These are phyloP conservation scores for Penicillium sp. DNA, from an alignment of 2,329 filamentous ascomycete genomes.

Conservation along the genomic window DNA sequence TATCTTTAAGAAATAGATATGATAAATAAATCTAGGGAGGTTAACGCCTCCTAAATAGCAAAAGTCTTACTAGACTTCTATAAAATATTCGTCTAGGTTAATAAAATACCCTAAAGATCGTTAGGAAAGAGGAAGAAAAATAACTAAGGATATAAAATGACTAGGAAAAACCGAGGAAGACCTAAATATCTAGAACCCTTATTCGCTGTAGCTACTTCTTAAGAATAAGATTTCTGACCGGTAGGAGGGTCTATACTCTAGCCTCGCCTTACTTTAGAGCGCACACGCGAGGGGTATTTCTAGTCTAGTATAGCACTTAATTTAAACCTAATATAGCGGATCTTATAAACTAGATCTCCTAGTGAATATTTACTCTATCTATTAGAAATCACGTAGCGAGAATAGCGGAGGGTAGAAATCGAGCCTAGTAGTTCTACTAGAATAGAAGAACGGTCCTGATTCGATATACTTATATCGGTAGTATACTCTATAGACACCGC, in stretches of 20 bases:
- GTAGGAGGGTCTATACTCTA: not conserved
- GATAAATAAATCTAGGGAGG: not conserved
- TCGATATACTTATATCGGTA: not conserved
- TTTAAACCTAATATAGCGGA: not conserved
- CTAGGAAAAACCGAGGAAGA: not conserved
- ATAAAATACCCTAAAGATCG: no score
- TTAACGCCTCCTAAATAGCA: not conserved
- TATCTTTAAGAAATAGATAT: not conserved
- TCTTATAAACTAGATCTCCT: not conserved
- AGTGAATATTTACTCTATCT: no score
- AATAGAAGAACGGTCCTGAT: slow-evolving; percentile 1
- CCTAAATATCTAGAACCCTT: not conserved
- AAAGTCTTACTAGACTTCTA: no score
- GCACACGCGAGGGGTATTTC: not conserved
- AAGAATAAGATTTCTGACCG: not conserved
- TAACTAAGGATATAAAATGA: no score
- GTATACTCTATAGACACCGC: not conserved
- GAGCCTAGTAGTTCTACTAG: no score
- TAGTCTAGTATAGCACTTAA: not conserved
- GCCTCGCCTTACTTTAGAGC: not conserved
- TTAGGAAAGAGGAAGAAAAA: no score
- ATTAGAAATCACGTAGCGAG: no score
- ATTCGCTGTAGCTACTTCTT: not conserved
- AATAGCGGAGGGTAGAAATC: no score
- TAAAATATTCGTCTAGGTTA: no score